phyloP scores from a whole-genome alignment of 2,329 filamentous ascomycete species.

The Fusarium sp. region DNA sequence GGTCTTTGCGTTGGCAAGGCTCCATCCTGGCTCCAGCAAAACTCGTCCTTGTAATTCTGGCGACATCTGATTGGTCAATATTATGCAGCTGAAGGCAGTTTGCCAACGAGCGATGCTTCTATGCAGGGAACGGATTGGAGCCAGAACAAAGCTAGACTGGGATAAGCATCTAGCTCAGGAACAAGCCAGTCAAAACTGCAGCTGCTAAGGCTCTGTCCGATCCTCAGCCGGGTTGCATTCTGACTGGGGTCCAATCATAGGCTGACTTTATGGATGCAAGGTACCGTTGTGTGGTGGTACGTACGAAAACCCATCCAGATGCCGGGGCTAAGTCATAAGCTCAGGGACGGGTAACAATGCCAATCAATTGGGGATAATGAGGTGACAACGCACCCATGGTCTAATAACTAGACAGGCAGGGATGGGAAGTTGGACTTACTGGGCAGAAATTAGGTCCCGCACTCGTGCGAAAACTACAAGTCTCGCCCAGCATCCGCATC shows the following conservation, averaged over 20 bases:
- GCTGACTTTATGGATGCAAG: slow-evolving; percentile 33
- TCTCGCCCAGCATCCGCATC: slow-evolving; percentile 35
- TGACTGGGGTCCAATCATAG: slow-evolving; percentile 38
- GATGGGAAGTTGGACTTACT: slow-evolving; percentile 3
- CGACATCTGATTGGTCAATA: slow-evolving; percentile 37
- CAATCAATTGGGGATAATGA: slow-evolving; percentile 33
- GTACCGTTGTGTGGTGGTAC: slow-evolving; percentile 38
- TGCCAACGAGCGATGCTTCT: slow-evolving; percentile 31
- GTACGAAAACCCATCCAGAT: slow-evolving; percentile 29
- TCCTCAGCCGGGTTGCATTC: slow-evolving; percentile 34
- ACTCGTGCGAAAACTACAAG: slow-evolving; percentile 45
- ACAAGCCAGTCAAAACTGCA: slow-evolving; percentile 45
- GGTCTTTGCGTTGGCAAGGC: slow-evolving; percentile 22
- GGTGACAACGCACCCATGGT: slow-evolving; percentile 40
- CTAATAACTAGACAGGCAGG: slow-evolving; percentile 19
- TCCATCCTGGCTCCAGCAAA: slow-evolving; percentile 24
- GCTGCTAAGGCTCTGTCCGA: slow-evolving; percentile 31
- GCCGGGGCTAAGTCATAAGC: slow-evolving; percentile 38
- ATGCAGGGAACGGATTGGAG: slow-evolving; percentile 37
- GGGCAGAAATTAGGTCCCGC: slow-evolving; percentile 40
- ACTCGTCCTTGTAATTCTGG: slow-evolving; percentile 33
- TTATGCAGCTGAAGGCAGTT: slow-evolving; percentile 10
- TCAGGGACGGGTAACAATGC: slow-evolving; percentile 32
- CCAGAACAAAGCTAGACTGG: slow-evolving; percentile 29
- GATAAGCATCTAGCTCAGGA: slow-evolving; percentile 39